A percentile compares a stretch with the other conserved stretches of the same genome.
Conservation (phyloP, 2,329 filamentous ascomycete genomes). For the Colletotrichum ledebouriae region DNA sequence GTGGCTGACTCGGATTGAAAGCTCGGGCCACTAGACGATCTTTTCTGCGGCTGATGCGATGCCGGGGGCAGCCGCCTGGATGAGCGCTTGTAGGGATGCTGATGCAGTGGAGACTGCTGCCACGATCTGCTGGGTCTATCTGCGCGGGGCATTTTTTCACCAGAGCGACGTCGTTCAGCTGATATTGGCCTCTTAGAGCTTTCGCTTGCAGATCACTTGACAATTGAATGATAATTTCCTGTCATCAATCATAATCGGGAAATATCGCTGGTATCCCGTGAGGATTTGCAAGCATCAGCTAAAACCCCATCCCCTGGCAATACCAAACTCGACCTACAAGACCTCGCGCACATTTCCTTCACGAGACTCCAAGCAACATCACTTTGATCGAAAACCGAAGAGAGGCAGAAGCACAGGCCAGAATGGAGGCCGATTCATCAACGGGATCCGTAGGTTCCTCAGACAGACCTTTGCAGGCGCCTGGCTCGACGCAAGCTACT, state of each 20-base stretch:
- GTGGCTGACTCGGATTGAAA: conserved; percentile 34
- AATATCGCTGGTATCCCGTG: background rate
- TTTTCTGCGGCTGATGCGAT: conserved; percentile 36
- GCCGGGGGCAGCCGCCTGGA: conserved; percentile 18
- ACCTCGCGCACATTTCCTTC: too few species aligned
- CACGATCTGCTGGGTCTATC: conserved; percentile 36
- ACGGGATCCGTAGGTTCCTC: conserved; percentile 4
- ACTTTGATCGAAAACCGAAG: too few species aligned
- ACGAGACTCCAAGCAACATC: too few species aligned
- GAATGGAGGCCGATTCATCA: conserved; percentile 23
- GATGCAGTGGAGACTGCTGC: conserved; percentile 25
- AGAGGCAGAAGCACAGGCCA: too few species aligned
- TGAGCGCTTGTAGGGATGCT: conserved; percentile 25
- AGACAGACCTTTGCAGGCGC: background rate
- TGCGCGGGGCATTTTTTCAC: conserved; percentile 39
- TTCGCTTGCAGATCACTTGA: conserved; percentile 13
- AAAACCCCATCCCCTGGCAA: too few species aligned
- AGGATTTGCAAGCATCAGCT: background rate
- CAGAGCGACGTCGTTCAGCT: conserved; percentile 19
- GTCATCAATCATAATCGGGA: background rate
- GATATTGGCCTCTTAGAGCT: conserved; percentile 20
- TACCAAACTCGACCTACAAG: too few species aligned
- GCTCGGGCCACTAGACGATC: conserved; percentile 26
- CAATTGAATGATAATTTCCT: background rate
- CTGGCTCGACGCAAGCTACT: conserved; percentile 24